These are phyloP conservation scores for Aspergillus conjunctus DNA, from an alignment of 495 filamentous ascomycete genomes.

Conservation along the genomic window DNA sequence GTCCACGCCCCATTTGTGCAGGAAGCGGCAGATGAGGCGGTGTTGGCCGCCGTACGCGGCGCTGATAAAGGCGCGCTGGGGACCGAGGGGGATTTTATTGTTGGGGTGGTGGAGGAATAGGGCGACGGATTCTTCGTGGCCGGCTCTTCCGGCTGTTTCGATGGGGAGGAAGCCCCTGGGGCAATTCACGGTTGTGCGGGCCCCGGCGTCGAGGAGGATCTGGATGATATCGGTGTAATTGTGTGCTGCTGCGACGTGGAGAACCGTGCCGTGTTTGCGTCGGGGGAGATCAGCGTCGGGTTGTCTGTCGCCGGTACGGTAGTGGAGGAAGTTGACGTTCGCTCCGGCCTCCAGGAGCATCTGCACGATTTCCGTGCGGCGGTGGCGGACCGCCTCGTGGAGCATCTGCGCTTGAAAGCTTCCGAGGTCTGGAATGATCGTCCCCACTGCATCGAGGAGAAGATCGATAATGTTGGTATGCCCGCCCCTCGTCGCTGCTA, in stretches of 20 bases:
- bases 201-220: neutral
- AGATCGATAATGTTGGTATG: slow-evolving; percentile 4
- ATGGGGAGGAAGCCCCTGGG: neutral
- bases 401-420: slow-evolving; percentile 12
- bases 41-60: no score
- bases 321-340: neutral
- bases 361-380: slow-evolving; percentile 7
- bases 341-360: neutral
- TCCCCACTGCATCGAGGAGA: slow-evolving; percentile 1
- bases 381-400: slow-evolving; percentile 12
- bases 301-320: neutral
- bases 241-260: neutral
- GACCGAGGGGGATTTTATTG: no score
- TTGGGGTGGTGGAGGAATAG: neutral
- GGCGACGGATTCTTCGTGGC: neutral
- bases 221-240: neutral
- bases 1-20: no score
- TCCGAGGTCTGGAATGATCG: slow-evolving; percentile 3
- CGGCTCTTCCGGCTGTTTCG: neutral
- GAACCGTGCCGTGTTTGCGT: neutral
- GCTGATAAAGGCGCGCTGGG: no score
- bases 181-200: neutral
- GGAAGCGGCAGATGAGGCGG: no score
- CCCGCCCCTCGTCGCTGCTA: neutral
- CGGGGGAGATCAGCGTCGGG: neutral